Evolutionary conservation across 139 green algal genomes (phyloP), one percentile per base, ranked within the genome.

Genomic region (Medakamo hakoo): DNA sequence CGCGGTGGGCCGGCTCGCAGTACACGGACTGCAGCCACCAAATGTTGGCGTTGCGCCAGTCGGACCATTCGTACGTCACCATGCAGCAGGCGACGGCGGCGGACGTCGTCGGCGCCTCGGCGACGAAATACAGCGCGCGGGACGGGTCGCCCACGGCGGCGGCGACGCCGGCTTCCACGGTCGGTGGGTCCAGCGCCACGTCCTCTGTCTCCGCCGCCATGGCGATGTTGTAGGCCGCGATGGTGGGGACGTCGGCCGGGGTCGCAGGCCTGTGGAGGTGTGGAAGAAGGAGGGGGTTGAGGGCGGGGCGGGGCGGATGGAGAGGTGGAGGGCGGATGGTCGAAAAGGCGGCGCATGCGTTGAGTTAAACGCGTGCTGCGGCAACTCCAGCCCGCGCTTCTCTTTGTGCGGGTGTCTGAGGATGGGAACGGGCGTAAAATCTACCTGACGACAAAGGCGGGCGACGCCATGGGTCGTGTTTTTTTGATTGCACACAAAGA

Each of bases 21-120:
- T 72, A 72, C 20, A 72, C 67, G 25, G 19, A 52, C 40, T 72
- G 67, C 22, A 72, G 58, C 67, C 67, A 72, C 59, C 67, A 72
- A 16, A 68, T 30, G 16, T 40, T 22, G 4, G 26, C 60, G 65
- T 72, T 72, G 30, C 67, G 60, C 67, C 67, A 72, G 65, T 72
- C 67, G 31, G 28, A 60, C 67, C 67, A 72, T 49, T 72, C 67
- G n/a, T 56, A 67, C 16, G 67, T 72, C 3, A 72, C 55, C 60
- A 68, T 68, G 40, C 40, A 52, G 40, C 9, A 9, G 16, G 40
- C 40, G 40, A 21, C 40, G 40, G 40, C 40, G 9, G 40, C 9
- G 9, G 40, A 9, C 9, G 40, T 52, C 40, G 40, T 52, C 9
- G 40, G 40, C 58, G 59, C 9, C 30, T 60, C n/a, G 25, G 67